Percentiles rank a stretch among this genome's conserved stretches.
Evolutionary conservation across 2,329 filamentous ascomycete genomes (phyloP).

Genomic region (Pyrenophora teres): DNA sequence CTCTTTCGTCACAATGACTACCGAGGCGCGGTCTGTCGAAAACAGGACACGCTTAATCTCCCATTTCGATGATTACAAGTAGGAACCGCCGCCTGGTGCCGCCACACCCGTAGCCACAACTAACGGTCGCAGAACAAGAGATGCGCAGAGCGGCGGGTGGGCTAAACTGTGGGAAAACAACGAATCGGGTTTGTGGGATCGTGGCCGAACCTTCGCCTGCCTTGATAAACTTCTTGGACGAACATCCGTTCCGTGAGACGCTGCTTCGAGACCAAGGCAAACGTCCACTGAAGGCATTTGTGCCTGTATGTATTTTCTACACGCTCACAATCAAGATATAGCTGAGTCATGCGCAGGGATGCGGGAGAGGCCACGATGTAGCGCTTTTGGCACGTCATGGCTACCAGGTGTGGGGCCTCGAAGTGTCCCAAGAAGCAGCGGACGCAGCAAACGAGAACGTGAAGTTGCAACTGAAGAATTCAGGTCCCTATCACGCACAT

Average conservation of each 20-base stretch:
- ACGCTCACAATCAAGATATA: background rate
- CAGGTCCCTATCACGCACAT: conserved; percentile 38
- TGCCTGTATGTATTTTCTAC: conserved; percentile 54
- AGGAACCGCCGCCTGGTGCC: background rate
- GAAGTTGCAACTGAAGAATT: conserved; percentile 12
- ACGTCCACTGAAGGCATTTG: conserved; percentile 64
- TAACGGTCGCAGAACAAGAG: conserved; percentile 12
- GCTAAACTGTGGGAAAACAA: conserved; percentile 58
- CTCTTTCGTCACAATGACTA: conserved; percentile 9
- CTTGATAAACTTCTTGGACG: conserved; percentile 37
- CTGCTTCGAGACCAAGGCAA: conserved; percentile 9
- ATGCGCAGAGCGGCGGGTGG: conserved; percentile 48
- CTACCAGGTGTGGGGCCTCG: conserved; percentile 74
- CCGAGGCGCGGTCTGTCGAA: conserved; percentile 11
- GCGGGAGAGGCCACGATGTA: conserved; percentile 79
- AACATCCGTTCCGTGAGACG: conserved; percentile 34
- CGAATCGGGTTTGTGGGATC: conserved; percentile 60
- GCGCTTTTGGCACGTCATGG: conserved; percentile 72
- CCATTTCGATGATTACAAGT: conserved; percentile 20
- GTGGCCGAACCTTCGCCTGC: conserved; percentile 58
- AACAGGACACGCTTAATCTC: conserved; percentile 18
- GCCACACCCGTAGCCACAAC: background rate
- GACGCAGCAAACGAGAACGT: conserved; percentile 19
- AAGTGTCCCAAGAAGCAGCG: conserved; percentile 60
- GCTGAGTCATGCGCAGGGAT: conserved; percentile 54